phyloP scores from a whole-genome alignment of 2,329 filamentous ascomycete genomes.

The Aspergillus aculeatus region DNA sequence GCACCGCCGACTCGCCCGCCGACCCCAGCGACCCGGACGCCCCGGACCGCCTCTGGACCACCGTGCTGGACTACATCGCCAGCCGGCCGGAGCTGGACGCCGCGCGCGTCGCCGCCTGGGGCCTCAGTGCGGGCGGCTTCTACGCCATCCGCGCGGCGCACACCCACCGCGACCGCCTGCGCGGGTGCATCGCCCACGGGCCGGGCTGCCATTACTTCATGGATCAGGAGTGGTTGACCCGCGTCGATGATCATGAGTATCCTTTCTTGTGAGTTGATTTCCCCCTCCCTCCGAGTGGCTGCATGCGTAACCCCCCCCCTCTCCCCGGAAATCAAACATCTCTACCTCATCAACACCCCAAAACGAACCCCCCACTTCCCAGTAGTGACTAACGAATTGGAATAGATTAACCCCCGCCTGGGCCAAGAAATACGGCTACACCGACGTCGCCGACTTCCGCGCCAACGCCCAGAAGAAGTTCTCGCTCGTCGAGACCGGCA shows the following conservation, averaged over 20 bases:
- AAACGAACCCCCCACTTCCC: too few relatives aligned
- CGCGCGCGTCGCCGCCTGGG: slow-evolving; percentile 60
- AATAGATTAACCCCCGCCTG: slow-evolving; percentile 48
- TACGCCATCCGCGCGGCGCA: slow-evolving; percentile 67
- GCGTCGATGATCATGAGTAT: slow-evolving; percentile 66
- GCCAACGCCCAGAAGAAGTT: slow-evolving; percentile 59
- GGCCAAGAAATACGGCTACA: slow-evolving; percentile 63
- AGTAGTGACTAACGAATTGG: too few relatives aligned
- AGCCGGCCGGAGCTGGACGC: slow-evolving; percentile 55
- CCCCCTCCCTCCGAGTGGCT: background rate
- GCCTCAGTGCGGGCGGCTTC: slow-evolving; percentile 65
- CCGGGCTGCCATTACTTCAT: slow-evolving; percentile 64
- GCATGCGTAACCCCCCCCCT: background rate
- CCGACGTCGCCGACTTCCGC: slow-evolving; percentile 55
- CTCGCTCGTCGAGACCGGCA: slow-evolving; percentile 59
- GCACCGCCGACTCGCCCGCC: slow-evolving; percentile 66
- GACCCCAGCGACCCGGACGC: slow-evolving; percentile 59
- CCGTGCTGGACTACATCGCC: slow-evolving; percentile 61
- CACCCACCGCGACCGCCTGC: slow-evolving; percentile 58
- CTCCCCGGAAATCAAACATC: background rate
- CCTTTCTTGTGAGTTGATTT: slow-evolving; percentile 52
- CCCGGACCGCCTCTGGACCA: slow-evolving; percentile 62
- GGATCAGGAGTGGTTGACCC: slow-evolving; percentile 58
- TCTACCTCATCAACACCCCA: background rate
- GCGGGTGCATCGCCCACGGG: slow-evolving; percentile 61